Conservation (phyloP, 768 basidiomycete species). For the Phylloporus rhodoxanthus region DNA sequence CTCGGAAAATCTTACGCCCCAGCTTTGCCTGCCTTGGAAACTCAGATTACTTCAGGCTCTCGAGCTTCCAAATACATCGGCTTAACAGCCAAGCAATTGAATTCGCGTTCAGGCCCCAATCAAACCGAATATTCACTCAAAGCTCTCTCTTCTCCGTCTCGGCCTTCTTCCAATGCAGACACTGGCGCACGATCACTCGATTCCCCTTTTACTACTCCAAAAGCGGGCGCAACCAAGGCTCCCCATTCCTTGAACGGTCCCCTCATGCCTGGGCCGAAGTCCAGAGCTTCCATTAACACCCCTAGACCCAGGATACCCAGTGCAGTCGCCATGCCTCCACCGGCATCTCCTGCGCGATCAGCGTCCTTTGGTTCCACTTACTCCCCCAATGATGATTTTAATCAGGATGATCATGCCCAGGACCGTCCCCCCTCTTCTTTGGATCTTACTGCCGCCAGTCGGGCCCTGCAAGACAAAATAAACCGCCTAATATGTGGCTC, state of each 20-base stretch:
- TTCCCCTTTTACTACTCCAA: slow-evolving; percentile 69
- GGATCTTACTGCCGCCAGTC: slow-evolving; percentile 37
- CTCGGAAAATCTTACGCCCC: slow-evolving; percentile 31
- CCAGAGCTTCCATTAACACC: slow-evolving; percentile 38
- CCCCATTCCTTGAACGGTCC: slow-evolving; percentile 9
- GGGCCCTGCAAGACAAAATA: slow-evolving; percentile 46
- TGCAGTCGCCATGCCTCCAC: slow-evolving; percentile 76
- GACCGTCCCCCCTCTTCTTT: slow-evolving; percentile 21
- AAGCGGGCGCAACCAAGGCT: slow-evolving; percentile 37
- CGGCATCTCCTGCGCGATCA: slow-evolving; percentile 50
- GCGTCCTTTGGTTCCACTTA: slow-evolving; percentile 33
- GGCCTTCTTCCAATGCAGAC: slow-evolving; percentile 35
- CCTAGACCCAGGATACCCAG: slow-evolving; percentile 66
- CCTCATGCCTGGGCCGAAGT: slow-evolving; percentile 22
- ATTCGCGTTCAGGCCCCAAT: slow-evolving; percentile 32
- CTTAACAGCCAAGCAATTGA: slow-evolving; percentile 80
- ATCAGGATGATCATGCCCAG: slow-evolving; percentile 9
- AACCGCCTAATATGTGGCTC: slow-evolving; percentile 36
- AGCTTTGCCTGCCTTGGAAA: slow-evolving; percentile 23
- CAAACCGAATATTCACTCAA: slow-evolving; percentile 19
- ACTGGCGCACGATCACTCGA: slow-evolving; percentile 31
- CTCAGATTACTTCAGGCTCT: slow-evolving; percentile 70
- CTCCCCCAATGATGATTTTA: slow-evolving; percentile 33
- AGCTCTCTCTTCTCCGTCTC: slow-evolving; percentile 33
- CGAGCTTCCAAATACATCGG: slow-evolving; percentile 79